Conservation (phyloP, 306 rosid genomes). For the Datisca glomerata region DNA sequence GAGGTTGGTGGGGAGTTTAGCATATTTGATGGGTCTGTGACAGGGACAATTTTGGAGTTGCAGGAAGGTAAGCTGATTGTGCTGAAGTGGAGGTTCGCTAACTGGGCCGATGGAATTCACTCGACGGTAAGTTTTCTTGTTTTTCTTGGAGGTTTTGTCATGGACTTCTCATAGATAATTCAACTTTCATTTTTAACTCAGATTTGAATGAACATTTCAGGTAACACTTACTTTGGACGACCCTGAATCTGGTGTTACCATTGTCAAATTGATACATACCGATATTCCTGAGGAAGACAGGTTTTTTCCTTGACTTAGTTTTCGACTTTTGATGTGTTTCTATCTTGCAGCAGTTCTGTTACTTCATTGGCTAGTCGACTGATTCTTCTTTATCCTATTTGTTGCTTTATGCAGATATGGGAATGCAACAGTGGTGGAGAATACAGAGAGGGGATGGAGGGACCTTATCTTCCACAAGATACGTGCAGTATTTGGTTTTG, state of each 20-base stretch:
- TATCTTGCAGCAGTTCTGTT: neutral
- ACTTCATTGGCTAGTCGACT: neutral
- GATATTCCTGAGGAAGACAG: conserved; percentile 93
- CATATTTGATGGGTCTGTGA: conserved; percentile 85
- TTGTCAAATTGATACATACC: conserved; percentile 57
- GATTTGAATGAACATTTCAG: conserved; percentile 26
- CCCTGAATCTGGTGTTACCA: conserved; percentile 73
- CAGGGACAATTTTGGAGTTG: conserved; percentile 70
- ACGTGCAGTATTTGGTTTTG: conserved; percentile 90
- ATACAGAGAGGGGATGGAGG: conserved; percentile 97
- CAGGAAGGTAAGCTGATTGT: conserved; percentile 67
- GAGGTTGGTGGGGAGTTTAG: conserved; percentile 82
- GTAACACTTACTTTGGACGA: conserved; percentile 76
- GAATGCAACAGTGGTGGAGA: conserved; percentile 91
- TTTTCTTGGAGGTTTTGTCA: neutral
- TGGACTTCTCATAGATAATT: neutral
- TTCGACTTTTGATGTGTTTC: neutral
- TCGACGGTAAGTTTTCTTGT: conserved; percentile 35
- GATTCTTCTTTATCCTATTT: too few relatives aligned
- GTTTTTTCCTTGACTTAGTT: conserved; percentile 19
- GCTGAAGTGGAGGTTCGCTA: conserved; percentile 90
- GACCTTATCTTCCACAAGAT: conserved; percentile 93
- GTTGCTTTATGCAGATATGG: conserved; percentile 76
- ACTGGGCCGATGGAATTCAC: conserved; percentile 68
- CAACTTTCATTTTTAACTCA: neutral